Percentiles rank a stretch among this genome's conserved stretches.
These are phyloP conservation scores for Alternaria tenuissima DNA, from an alignment of 2,329 filamentous ascomycete genomes.

Conservation along the genomic window DNA sequence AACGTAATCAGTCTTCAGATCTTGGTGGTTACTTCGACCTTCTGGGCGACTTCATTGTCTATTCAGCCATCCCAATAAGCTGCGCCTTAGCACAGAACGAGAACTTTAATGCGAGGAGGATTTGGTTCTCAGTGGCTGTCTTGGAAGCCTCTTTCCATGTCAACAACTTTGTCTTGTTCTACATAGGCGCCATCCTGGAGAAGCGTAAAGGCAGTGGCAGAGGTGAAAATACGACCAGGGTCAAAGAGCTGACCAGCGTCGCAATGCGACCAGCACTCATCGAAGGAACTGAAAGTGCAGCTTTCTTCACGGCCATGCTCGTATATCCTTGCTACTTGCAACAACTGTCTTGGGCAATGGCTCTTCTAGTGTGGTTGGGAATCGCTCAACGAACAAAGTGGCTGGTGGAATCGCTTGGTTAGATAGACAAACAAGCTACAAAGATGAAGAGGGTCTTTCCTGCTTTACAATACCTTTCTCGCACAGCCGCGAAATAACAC, in stretches of 20 bases:
- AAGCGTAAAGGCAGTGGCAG: not conserved
- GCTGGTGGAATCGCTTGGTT: not conserved
- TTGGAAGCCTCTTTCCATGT: not conserved
- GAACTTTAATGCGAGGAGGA: not conserved
- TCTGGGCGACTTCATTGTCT: constrained; percentile 1
- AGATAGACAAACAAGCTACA: not conserved
- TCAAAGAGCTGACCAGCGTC: not conserved
- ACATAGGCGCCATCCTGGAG: constrained; percentile 3
- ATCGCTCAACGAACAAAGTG: constrained; percentile 1
- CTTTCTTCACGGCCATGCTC: constrained; percentile 4
- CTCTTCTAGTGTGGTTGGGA: not conserved
- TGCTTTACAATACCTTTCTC: not conserved
- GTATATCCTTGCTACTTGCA: not conserved
- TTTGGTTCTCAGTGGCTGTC: constrained; percentile 3
- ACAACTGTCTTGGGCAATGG: constrained; percentile 2
- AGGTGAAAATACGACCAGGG: not conserved
- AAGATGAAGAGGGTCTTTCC: not conserved
- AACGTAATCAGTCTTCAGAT: constrained; percentile 1
- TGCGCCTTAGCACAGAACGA: not conserved
- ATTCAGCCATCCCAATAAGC: not conserved
- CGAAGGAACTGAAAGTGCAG: constrained; percentile 5
- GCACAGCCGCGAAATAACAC: not conserved
- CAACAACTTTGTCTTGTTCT: constrained; percentile 4
- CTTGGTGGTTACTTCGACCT: constrained; percentile 4
- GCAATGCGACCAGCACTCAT: constrained; percentile 1